Percentiles rank a stretch among this genome's conserved stretches.
phyloP scores from a whole-genome alignment of 768 basidiomycete species.

The Crepidotus variabilis region DNA sequence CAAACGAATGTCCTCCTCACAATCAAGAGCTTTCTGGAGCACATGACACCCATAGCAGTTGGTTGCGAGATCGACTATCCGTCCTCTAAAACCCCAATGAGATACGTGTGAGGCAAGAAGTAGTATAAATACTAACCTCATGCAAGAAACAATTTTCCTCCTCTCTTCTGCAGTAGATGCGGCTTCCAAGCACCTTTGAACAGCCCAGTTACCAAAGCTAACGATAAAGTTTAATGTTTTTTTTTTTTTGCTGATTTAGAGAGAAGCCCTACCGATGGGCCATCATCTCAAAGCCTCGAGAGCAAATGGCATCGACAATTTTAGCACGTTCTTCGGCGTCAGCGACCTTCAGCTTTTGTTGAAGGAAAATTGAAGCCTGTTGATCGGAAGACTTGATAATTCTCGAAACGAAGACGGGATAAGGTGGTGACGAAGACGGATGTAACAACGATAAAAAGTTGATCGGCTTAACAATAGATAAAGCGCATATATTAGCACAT shows the following conservation, averaged over 20 bases:
- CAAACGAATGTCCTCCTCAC: conserved; percentile 82
- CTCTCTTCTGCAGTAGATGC: conserved; percentile 72
- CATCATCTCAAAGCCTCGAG: conserved; percentile 90
- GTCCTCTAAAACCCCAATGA: conserved; percentile 44
- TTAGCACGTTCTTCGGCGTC: conserved; percentile 72
- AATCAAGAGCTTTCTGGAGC: conserved; percentile 85
- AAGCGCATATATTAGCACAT: conserved; percentile 20
- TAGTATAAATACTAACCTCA: conserved; percentile 51
- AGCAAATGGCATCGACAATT: conserved; percentile 85
- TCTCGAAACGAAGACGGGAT: conserved; percentile 74
- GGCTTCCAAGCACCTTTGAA: conserved; percentile 82
- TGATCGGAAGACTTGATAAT: conserved; percentile 90
- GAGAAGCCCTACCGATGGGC: conserved; percentile 58
- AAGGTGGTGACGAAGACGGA: conserved; percentile 82
- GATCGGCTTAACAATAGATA: conserved; percentile 57
- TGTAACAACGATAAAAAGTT: conserved; percentile 85
- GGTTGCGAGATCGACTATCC: conserved; percentile 81
- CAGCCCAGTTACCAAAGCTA: conserved; percentile 92
- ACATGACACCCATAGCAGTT: conserved; percentile 91
- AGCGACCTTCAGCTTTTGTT: conserved; percentile 88
- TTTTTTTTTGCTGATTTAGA: conserved; percentile 5
- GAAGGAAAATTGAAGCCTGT: conserved; percentile 86
- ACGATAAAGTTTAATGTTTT: conserved; percentile 4
- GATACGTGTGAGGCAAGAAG: not conserved
- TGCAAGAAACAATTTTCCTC: conserved; percentile 79